These are phyloP conservation scores for Dianthus caryophyllus DNA, from an alignment of 148 eudicot species.

Conservation along the genomic window DNA sequence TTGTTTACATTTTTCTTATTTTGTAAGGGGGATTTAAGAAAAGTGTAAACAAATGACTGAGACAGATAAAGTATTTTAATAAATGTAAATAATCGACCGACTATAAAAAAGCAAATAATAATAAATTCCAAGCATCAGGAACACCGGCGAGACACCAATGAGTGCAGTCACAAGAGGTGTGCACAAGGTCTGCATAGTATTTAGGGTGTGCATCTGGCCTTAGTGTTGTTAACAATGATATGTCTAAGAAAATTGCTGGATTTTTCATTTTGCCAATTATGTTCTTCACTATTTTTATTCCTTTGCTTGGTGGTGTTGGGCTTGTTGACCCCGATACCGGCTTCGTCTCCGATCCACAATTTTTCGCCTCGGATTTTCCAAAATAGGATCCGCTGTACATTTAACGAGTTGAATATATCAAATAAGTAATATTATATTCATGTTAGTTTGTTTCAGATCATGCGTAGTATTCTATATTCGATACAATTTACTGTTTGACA, in stretches of 20 bases:
- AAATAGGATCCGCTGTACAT: constrained; percentile 21
- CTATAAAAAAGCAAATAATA: constrained; percentile 11
- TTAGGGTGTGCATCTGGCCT: constrained; percentile 43
- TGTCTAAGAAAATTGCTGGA: constrained; percentile 26
- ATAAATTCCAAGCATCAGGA: constrained; percentile 37
- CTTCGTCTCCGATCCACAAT: constrained; percentile 14
- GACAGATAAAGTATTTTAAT: too few relatives aligned
- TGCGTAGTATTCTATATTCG: too few relatives aligned
- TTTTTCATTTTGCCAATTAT: constrained; percentile 30
- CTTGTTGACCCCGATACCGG: constrained; percentile 16
- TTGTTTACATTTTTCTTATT: too few relatives aligned
- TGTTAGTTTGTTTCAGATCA: too few relatives aligned
- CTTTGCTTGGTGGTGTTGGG: constrained; percentile 27
- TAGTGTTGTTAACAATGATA: constrained; percentile 25
- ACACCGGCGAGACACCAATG: constrained; percentile 42
- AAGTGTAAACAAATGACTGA: too few relatives aligned
- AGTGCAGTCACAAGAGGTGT: constrained; percentile 28
- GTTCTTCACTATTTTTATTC: constrained; percentile 22
- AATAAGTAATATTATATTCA: too few relatives aligned
- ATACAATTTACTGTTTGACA: too few relatives aligned
- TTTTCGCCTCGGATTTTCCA: constrained; percentile 20
- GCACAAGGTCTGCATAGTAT: neutral
- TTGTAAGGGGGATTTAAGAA: too few relatives aligned
- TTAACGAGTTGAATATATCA: neutral
- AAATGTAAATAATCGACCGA: neutral